Evolutionary conservation across 2,329 filamentous ascomycete species (phyloP), one percentile per base, ranked within the genome.

Genomic region (Eutypella sp.): DNA sequence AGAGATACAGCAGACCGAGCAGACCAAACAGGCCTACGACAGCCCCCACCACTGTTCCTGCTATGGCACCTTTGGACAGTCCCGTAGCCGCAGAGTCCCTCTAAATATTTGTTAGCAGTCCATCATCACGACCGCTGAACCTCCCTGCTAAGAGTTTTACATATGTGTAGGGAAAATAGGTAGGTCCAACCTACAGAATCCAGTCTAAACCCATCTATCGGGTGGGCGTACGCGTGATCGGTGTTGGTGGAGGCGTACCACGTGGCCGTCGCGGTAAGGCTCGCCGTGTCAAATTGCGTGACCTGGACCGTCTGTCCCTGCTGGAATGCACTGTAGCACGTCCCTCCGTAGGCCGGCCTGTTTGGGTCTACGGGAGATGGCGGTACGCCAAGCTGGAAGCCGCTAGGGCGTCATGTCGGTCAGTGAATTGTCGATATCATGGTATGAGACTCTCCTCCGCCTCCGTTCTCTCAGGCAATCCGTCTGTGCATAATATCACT

Each of bases 291-390:
- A 27, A 48, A 56, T 16, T 22, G 45, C 13, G 52, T 56, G 19
- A 53, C 48, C 6, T 34, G 44, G 24, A 46, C 44, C 10, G 45
- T 51, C 38, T 56, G 48, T 10, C 45, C 42, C 10, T 15, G 36
- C 20, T 39, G 13, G 31, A 54, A 53, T 20, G 40, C 43, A 27
- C 52, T 56, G 34, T 53, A 55, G 23, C 53, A 56, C 4, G 46
- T 54, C 13, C 53, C 53, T 15, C 53, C 53, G n/a, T 54, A 56
- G 6, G 47, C 53, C 8, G 53, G 52, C 5, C 53, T 46, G 27
- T 53, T 45, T 3, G 29, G 23, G 24, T 56, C 53, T 29, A 48
- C 36, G 22, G 47, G 44, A 2, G 45, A 44, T 8, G 44, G 41
- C 18, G 52, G 53, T 15, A 40, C 40, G 33, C 48, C 44, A 22